Conservation (phyloP, 768 basidiomycete species). For the Mycena belliarum region DNA sequence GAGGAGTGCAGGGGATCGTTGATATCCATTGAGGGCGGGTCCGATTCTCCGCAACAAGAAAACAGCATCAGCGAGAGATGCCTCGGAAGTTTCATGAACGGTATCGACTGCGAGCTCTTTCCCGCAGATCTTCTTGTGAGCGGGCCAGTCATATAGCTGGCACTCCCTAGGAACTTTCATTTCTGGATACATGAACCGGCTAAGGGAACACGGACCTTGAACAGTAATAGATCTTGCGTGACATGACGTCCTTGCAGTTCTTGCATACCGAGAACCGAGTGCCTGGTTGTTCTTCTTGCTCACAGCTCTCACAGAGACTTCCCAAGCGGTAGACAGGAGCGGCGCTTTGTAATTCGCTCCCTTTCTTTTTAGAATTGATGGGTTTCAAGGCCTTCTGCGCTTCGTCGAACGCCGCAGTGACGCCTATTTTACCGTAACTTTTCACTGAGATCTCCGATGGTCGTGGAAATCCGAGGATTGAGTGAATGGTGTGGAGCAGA, state of each 20-base stretch:
- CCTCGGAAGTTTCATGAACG: neutral
- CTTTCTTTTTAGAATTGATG: neutral
- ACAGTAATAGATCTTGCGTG: neutral
- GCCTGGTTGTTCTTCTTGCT: neutral
- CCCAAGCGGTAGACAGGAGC: neutral
- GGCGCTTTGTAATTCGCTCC: neutral
- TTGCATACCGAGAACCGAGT: neutral
- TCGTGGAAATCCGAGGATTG: too few relatives aligned
- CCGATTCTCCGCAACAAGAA: neutral
- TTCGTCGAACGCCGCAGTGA: too few relatives aligned
- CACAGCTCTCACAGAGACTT: neutral
- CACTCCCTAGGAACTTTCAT: too few relatives aligned
- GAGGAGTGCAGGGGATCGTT: neutral
- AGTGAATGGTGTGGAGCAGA: too few relatives aligned
- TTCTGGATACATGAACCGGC: too few relatives aligned
- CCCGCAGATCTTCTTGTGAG: neutral
- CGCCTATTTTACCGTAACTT: too few relatives aligned
- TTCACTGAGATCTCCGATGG: too few relatives aligned
- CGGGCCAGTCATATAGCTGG: too few relatives aligned
- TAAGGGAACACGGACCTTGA: neutral
- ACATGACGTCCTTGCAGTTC: neutral
- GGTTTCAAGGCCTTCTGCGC: too few relatives aligned
- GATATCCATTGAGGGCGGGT: neutral
- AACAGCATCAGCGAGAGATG: neutral
- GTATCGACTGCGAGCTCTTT: neutral